Percentiles rank a stretch among this genome's conserved stretches.
These are phyloP conservation scores for Pyronema omphalodes DNA, from an alignment of 495 filamentous ascomycete species.

Conservation along the genomic window DNA sequence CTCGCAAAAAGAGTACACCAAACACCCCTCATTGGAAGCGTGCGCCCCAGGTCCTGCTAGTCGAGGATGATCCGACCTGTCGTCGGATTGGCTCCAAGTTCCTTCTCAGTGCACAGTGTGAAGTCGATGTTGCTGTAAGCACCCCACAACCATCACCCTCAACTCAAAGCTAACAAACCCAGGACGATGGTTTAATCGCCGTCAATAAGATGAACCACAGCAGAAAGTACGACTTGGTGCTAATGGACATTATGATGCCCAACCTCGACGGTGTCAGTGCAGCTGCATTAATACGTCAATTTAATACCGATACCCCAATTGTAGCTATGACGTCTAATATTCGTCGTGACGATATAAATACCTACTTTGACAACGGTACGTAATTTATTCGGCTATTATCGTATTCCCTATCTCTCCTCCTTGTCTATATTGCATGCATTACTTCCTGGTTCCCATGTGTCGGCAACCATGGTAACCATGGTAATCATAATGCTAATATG, in stretches of 20 bases:
- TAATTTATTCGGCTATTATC: not conserved
- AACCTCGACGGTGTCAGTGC: slow-evolving; percentile 88
- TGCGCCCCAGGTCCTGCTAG: slow-evolving; percentile 70
- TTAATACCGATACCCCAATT: slow-evolving; percentile 65
- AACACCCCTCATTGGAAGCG: slow-evolving; percentile 45
- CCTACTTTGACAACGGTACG: slow-evolving; percentile 93
- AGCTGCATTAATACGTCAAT: slow-evolving; percentile 81
- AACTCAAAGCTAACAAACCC: slow-evolving; percentile 21
- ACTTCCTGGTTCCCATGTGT: not conserved
- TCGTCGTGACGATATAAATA: slow-evolving; percentile 85
- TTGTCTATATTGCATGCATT: not conserved
- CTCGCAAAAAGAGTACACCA: slow-evolving; percentile 47
- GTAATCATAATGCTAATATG: no score
- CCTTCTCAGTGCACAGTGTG: slow-evolving; percentile 68
- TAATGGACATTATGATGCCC: slow-evolving; percentile 99
- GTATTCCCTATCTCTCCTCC: not conserved
- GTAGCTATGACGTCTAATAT: slow-evolving; percentile 99
- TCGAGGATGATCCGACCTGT: slow-evolving; percentile 91
- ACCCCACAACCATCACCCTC: not conserved
- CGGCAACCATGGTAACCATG: not conserved
- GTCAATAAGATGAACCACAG: slow-evolving; percentile 68
- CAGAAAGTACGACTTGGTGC: slow-evolving; percentile 63
- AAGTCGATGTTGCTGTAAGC: slow-evolving; percentile 82
- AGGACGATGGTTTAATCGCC: slow-evolving; percentile 83
- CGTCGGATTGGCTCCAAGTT: slow-evolving; percentile 90